Base-by-base conservation (phyloP, 164 flowering plant species). In the Vitis rupestris region DNA sequence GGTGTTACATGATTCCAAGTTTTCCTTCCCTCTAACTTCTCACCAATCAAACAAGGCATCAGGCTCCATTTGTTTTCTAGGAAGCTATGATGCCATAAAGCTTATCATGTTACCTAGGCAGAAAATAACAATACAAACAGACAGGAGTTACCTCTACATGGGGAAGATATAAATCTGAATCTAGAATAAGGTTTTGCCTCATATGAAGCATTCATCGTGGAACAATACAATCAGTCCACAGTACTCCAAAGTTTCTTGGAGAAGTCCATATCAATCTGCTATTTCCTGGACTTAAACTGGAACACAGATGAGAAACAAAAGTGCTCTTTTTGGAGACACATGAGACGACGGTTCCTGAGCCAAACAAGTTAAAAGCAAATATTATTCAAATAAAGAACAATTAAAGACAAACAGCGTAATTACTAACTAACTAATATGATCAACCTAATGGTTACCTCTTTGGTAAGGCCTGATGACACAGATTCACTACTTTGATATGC, bases 241-340 rank as follows among this genome's bases (percentile, higher is more conserved):
- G 61, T 6, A n/a, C n/a, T n/a, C 83, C 85, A 80, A 88, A 90
- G 65, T 94, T 94, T 77, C 98, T 90, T 0, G 96, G 98, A 73
- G 86, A 83, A 10, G 75, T 60, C 90, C 92, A 90, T 75, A 94
- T 89, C 76, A 94, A 70, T 81, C 98, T 87, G 85, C 96, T 94
- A n/a, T 81, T 73, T 59, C 98, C 97, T 1, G 98, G 97, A 76
- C 91, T 87, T 37, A 93, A n/a, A n/a, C 97, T 15, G 97, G 98
- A 79, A 93, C 60, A 66, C 94, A 90, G 10, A 90, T 74, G 65
- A 94, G 88, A 66, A 92, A 72, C 50, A 88, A 69, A 69, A 86
- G 76, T 14, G 63, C 29, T 72, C 63, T 75, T 68, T 71, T 72
- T 59, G 75, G 68, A 59, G 65, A 12, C 31, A 52, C 79, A 17